Evolutionary conservation across 2,329 filamentous ascomycete genomes (phyloP).

Genomic region (Calonectria multiphialidica): DNA sequence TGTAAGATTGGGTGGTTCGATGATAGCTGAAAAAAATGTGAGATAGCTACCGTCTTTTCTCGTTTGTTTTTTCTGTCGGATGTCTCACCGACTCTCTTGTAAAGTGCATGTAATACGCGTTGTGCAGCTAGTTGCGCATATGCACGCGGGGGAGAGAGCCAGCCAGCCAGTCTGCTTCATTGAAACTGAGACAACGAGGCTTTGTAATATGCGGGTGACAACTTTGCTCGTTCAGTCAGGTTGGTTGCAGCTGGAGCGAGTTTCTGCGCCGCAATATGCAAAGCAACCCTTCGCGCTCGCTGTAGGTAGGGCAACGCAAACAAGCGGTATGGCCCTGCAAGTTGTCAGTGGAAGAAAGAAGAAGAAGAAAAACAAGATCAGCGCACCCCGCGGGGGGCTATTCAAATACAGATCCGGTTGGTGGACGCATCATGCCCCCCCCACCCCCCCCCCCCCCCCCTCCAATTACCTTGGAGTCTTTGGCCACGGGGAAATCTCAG

Average conservation of each 20-base stretch:
- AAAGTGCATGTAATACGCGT: background rate
- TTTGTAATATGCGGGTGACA: background rate
- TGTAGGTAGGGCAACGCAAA: background rate
- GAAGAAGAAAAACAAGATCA: no score
- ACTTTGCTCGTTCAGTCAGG: background rate
- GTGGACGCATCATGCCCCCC: background rate
- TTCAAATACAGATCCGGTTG: background rate
- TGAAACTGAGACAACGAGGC: background rate
- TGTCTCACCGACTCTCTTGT: constrained; percentile 5
- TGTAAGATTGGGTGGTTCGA: constrained; percentile 4
- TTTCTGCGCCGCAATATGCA: background rate
- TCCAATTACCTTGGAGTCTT: background rate
- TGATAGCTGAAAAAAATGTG: background rate
- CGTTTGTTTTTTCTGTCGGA: background rate
- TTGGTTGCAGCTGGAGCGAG: background rate
- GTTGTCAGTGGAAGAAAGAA: background rate
- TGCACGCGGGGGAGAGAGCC: background rate
- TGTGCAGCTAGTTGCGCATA: background rate
- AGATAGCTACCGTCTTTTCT: background rate
- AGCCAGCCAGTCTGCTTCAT: constrained; percentile 29
- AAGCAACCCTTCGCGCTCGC: background rate
- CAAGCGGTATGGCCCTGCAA: background rate
- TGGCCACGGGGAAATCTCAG: background rate
- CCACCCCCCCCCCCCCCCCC: no score
- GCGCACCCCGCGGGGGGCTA: no score